Evolutionary conservation across 371 early-diverging fungal genomes (phyloP).

Genomic region (Mortierella sp.): DNA sequence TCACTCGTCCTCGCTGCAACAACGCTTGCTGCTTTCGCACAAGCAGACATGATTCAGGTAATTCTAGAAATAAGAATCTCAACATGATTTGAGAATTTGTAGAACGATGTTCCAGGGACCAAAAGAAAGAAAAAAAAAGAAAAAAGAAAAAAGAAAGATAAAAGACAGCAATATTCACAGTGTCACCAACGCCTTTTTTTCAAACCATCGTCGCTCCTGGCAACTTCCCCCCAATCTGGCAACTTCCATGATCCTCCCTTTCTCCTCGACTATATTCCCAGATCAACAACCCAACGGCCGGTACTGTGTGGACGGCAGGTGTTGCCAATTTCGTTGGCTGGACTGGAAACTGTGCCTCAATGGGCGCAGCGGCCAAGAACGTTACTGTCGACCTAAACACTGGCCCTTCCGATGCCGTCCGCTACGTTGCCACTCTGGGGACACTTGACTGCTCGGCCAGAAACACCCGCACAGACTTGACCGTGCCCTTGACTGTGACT

Average conservation of each 20-base stretch:
- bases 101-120: too few relatives aligned
- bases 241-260: too few relatives aligned
- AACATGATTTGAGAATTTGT: too few relatives aligned
- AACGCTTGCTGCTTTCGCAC: constrained; percentile 31
- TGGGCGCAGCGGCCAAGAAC: constrained; percentile 39
- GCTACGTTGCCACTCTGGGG: constrained; percentile 45
- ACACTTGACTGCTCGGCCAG: constrained; percentile 44
- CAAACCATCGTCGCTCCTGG: too few relatives aligned
- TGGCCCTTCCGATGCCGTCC: constrained; percentile 39
- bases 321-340: constrained; percentile 48
- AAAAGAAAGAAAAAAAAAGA: too few relatives aligned
- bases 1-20: constrained; percentile 27
- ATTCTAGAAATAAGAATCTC: background rate
- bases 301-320: constrained; percentile 43
- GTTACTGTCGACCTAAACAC: constrained; percentile 46
- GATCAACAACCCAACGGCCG: constrained; percentile 50
- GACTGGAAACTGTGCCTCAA: constrained; percentile 44
- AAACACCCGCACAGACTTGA: constrained; percentile 40
- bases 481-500: constrained; percentile 26
- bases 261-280: background rate
- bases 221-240: too few relatives aligned
- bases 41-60: constrained; percentile 51
- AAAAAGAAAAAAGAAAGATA: too few relatives aligned
- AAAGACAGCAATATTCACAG: too few relatives aligned
- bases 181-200: too few relatives aligned